Conservation (phyloP, 75 land plant species). For the Chamaecyparis obtusa region DNA sequence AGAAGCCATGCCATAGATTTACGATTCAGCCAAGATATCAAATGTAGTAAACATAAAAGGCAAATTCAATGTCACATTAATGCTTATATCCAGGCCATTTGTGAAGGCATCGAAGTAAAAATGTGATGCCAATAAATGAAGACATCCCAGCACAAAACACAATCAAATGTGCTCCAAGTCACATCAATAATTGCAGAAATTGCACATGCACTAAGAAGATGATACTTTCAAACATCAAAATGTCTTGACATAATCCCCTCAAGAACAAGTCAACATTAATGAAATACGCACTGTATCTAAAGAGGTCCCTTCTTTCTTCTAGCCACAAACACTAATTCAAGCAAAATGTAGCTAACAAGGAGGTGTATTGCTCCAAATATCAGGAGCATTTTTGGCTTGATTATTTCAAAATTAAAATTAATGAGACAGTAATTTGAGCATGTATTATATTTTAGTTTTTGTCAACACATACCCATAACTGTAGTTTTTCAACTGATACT, state of each 20-base stretch:
- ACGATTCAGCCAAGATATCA: not conserved
- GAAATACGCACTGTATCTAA: not conserved
- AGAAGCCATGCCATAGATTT: not conserved
- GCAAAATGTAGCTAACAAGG: not conserved
- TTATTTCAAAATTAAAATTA: not conserved
- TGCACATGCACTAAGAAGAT: not conserved
- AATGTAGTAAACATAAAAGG: not conserved
- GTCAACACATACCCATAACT: not conserved
- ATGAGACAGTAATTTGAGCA: not conserved
- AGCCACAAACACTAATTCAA: not conserved
- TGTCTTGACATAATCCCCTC: not conserved
- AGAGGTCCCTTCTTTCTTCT: not conserved
- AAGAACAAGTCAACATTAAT: not conserved
- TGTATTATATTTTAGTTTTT: too few species aligned
- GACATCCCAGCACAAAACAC: not conserved
- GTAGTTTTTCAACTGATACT: not conserved
- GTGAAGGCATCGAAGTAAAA: not conserved
- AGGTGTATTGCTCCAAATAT: not conserved
- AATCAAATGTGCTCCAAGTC: not conserved
- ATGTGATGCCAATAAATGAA: not conserved
- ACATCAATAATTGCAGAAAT: not conserved
- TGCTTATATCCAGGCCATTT: not conserved
- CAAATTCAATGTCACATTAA: not conserved
- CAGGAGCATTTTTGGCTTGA: not conserved
- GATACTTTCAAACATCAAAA: not conserved